Base-by-base conservation (phyloP, 2,329 filamentous ascomycete genomes). In the Colletotrichum acutatum region DNA sequence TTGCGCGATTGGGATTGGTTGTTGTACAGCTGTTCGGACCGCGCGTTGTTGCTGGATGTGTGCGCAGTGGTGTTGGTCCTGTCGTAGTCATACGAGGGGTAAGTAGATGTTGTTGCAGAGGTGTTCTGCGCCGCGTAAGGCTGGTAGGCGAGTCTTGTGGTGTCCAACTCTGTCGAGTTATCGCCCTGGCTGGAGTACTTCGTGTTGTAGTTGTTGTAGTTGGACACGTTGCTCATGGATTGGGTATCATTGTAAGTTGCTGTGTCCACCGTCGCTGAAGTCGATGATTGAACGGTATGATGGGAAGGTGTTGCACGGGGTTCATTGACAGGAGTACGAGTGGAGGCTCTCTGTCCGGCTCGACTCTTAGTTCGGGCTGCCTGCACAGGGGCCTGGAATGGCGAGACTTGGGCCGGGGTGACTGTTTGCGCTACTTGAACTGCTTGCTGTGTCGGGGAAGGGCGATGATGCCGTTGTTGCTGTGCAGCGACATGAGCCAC, bases 281-380 rank as follows among this genome's bases (percentile, higher is more conserved):
- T 74, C 66, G 81, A 80, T 11, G 83, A 80, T 59, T 85, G 75
- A 74, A 82, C 78, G 8, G 74, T 75, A 14, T 79, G 76, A 37
- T 77, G 78, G 30, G 70, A 46, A 12, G 71, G 64, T 8, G 69
- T 77, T 7, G 78, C 60, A 12, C 77, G 64, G 32, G 77, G 71
- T 5, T 79, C 75, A n/a, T 69, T 70, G 22, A 77, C 74, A 4
- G 81, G 79, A 26, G 81, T 80, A 19, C 76, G 78, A 5, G 74
- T 79, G 66, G 82, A 80, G 1, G 78, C 71, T 54, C 80, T 79
- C n/a, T 82, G 81, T 2, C 79, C 78, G 57, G 83, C 81, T 64
- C 80, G 77, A 14, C 84, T 84, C 69, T 78, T 78, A 12, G 79
- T 78, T 77, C 64, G 80, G 71, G 28, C 74, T 71, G 46, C 75